A percentile compares a stretch with the other conserved stretches of the same genome.
phyloP scores from a whole-genome alignment of 805 yeast species.

The Barnettozyma botsteinii region DNA sequence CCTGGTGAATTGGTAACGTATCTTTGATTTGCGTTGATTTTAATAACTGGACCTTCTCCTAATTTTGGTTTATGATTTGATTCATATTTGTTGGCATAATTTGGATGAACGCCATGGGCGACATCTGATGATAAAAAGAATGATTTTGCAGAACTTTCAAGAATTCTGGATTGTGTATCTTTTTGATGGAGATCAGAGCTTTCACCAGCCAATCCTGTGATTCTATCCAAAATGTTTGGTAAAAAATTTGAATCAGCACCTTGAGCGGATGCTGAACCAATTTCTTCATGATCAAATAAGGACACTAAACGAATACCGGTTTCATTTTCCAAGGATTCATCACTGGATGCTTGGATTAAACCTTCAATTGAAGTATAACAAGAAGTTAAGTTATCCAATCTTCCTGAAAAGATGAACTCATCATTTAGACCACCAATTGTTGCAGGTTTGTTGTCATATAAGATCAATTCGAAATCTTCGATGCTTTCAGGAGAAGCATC shows the following conservation, averaged over 20 bases:
- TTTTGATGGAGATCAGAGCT: constrained; percentile 22
- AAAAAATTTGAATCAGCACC: constrained; percentile 94
- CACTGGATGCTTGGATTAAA: constrained; percentile 46
- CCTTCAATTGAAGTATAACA: constrained; percentile 78
- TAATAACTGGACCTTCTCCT: constrained; percentile 89
- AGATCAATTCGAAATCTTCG: constrained; percentile 84
- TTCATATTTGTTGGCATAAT: constrained; percentile 75
- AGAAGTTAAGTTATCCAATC: constrained; percentile 86
- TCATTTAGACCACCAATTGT: constrained; percentile 83
- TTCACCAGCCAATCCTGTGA: constrained; percentile 42
- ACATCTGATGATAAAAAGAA: constrained; percentile 90
- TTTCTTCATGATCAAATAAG: constrained; percentile 92
- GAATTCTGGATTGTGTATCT: constrained; percentile 34
- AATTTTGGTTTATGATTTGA: constrained; percentile 69
- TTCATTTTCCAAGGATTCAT: constrained; percentile 37
- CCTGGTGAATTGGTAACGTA: constrained; percentile 94
- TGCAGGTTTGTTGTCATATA: constrained; percentile 81
- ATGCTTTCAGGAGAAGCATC: constrained; percentile 48
- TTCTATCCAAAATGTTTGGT: constrained; percentile 68
- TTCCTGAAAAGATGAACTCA: constrained; percentile 87
- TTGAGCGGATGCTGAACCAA: constrained; percentile 90
- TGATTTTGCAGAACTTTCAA: constrained; percentile 65
- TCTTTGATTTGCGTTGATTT: constrained; percentile 91
- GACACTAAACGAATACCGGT: constrained; percentile 67
- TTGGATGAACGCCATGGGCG: constrained; percentile 97